phyloP scores from a whole-genome alignment of 106 monocot species.

The Ottelia alismoides region DNA sequence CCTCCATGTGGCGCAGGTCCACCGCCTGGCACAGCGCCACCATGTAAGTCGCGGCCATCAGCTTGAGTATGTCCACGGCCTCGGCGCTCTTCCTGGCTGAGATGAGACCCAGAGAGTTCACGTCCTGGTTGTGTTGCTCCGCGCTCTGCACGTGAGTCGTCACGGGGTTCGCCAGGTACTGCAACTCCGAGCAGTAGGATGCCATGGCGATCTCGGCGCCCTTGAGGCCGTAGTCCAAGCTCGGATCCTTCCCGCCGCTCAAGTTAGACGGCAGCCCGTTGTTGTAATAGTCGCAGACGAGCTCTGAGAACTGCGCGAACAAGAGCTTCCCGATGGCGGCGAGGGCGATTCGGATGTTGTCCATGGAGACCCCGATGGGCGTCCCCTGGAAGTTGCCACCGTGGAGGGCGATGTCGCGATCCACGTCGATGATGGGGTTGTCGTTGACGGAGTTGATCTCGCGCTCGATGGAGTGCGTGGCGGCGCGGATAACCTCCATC shows the following conservation, averaged over 20 bases:
- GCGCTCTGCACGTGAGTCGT: constrained; percentile 74
- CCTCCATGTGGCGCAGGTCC: constrained; percentile 12
- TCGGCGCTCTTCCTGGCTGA: constrained; percentile 54
- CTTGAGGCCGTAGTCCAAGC: constrained; percentile 53
- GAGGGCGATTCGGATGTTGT: constrained; percentile 33
- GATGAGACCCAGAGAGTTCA: constrained; percentile 55
- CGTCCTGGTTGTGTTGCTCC: constrained; percentile 72
- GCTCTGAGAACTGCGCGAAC: constrained; percentile 90
- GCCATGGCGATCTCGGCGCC: constrained; percentile 72
- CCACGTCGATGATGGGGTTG: constrained; percentile 25
- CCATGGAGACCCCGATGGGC: constrained; percentile 89
- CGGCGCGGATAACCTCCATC: constrained; percentile 25
- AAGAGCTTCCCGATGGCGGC: constrained; percentile 43
- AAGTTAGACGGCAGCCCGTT: constrained; percentile 83
- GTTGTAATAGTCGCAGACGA: constrained; percentile 89
- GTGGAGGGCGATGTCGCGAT: constrained; percentile 38
- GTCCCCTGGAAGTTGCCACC: constrained; percentile 98
- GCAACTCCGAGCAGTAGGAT: constrained; percentile 64
- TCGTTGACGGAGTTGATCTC: constrained; percentile 33
- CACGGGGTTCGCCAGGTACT: constrained; percentile 47
- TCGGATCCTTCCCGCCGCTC: constrained; percentile 6
- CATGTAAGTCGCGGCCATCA: constrained; percentile 34
- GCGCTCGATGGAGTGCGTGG: constrained; percentile 18
- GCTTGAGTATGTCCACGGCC: constrained; percentile 47
- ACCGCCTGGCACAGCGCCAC: constrained; percentile 15